Conservation (phyloP, 2,329 filamentous ascomycete genomes). For the Colletotrichum sansevieriae region DNA sequence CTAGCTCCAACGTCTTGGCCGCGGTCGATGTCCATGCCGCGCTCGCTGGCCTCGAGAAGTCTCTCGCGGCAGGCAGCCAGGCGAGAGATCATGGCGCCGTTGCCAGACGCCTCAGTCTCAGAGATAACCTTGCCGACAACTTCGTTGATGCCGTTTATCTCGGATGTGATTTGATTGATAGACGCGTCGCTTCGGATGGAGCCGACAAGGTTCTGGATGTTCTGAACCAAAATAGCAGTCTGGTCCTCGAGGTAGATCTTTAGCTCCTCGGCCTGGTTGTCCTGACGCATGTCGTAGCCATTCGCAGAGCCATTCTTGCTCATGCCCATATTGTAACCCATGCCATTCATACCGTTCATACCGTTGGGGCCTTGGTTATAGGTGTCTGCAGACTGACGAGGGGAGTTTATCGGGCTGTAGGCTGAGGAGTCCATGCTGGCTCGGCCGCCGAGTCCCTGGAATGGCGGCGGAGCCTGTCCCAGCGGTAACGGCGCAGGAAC, state of each 20-base stretch:
- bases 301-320: slow-evolving; percentile 55
- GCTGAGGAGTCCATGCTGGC: slow-evolving; percentile 78
- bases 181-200: slow-evolving; percentile 76
- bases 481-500: slow-evolving; percentile 52
- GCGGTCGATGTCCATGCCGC: slow-evolving; percentile 72
- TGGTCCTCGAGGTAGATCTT: slow-evolving; percentile 87
- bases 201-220: slow-evolving; percentile 84
- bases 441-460: slow-evolving; percentile 68
- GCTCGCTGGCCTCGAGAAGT: slow-evolving; percentile 73
- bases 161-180: slow-evolving; percentile 74
- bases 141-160: slow-evolving; percentile 77
- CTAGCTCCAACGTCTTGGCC: slow-evolving; percentile 70
- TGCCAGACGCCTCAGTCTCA: slow-evolving; percentile 71
- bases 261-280: slow-evolving; percentile 63
- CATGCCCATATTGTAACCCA: slow-evolving; percentile 51
- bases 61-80: slow-evolving; percentile 74
- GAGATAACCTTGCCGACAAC: slow-evolving; percentile 78
- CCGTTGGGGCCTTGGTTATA: slow-evolving; percentile 53
- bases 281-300: slow-evolving; percentile 54
- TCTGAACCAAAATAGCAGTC: slow-evolving; percentile 81
- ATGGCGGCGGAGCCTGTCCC: slow-evolving; percentile 64
- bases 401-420: slow-evolving; percentile 80
- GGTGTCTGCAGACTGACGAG: slow-evolving; percentile 67
- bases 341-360: slow-evolving; percentile 52
- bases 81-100: slow-evolving; percentile 65